A percentile compares a stretch with the other conserved stretches of the same genome.
Conservation (phyloP, 495 filamentous ascomycete genomes). For the Aspergillus carlsbadensis region DNA sequence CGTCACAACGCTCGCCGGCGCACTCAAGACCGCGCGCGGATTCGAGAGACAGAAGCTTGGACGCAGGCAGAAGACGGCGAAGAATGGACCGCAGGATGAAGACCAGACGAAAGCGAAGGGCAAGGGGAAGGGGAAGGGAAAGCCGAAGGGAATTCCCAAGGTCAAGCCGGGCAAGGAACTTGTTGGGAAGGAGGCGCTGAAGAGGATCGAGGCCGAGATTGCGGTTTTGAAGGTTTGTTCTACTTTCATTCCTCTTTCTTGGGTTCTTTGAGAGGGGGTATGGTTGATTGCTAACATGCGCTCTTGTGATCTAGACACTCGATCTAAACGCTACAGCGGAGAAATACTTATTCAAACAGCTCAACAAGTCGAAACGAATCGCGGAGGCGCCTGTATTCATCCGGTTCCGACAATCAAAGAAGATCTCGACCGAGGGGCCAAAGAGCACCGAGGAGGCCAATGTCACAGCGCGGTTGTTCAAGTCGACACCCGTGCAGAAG, state of each 20-base stretch:
- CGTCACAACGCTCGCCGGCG: slow-evolving; percentile 60
- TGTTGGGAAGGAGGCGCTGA: slow-evolving; percentile 21
- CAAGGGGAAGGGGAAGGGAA: neutral
- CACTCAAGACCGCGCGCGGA: slow-evolving; percentile 76
- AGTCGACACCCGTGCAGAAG: slow-evolving; percentile 70
- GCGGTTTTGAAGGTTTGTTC: slow-evolving; percentile 66
- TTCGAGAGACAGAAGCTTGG: slow-evolving; percentile 89
- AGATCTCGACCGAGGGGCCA: slow-evolving; percentile 32
- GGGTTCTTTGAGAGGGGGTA: neutral
- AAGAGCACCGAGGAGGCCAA: slow-evolving; percentile 60
- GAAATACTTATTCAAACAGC: slow-evolving; percentile 69
- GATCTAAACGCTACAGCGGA: slow-evolving; percentile 65
- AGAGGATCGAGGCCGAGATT: slow-evolving; percentile 71
- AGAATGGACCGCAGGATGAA: slow-evolving; percentile 36
- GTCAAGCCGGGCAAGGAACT: no score
- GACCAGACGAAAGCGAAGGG: neutral
- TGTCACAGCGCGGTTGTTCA: slow-evolving; percentile 78
- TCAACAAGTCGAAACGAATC: slow-evolving; percentile 71
- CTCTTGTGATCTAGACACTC: slow-evolving; percentile 46
- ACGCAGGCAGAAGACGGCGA: slow-evolving; percentile 68
- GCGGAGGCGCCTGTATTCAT: slow-evolving; percentile 51
- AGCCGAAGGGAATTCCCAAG: neutral
- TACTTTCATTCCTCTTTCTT: neutral
- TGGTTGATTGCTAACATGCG: slow-evolving; percentile 7
- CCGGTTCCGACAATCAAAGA: slow-evolving; percentile 34